These are phyloP conservation scores for Pythium coloratum DNA, from an alignment of 352 stramenopile species.

Conservation along the genomic window DNA sequence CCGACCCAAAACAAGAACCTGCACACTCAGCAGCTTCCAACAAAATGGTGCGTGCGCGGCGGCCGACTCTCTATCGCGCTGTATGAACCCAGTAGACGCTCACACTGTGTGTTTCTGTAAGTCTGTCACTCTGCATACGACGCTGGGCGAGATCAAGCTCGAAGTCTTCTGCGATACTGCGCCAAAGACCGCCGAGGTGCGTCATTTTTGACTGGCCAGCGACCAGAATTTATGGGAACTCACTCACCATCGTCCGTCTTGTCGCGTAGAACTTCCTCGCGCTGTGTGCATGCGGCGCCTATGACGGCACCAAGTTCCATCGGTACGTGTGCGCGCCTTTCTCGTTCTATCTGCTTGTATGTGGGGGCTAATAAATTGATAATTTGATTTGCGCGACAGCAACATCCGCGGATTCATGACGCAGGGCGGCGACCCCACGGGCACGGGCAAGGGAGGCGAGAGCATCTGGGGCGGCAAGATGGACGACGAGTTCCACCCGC, in stretches of 20 bases:
- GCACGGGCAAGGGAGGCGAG: conserved; percentile 88
- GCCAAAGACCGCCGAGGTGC: conserved; percentile 83
- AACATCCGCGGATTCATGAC: conserved; percentile 91
- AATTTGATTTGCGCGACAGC: too few species aligned
- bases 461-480: conserved; percentile 91
- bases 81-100: neutral
- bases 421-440: conserved; percentile 89
- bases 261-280: conserved; percentile 94
- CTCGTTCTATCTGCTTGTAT: conserved; percentile 26
- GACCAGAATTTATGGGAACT: neutral
- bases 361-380: too few species aligned
- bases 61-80: neutral
- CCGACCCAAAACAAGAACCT: neutral
- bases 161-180: conserved; percentile 96
- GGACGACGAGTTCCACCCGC: conserved; percentile 91
- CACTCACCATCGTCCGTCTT: neutral
- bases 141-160: conserved; percentile 95
- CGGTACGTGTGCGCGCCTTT: conserved; percentile 40
- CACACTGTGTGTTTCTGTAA: conserved; percentile 15
- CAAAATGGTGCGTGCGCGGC: conserved; percentile 3
- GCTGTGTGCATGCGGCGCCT: conserved; percentile 90
- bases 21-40: neutral
- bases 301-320: conserved; percentile 91
- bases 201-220: neutral
- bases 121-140: conserved; percentile 96